These are phyloP conservation scores for Cyberlindnera lachancei DNA, from an alignment of 805 yeast genomes.

Conservation along the genomic window DNA sequence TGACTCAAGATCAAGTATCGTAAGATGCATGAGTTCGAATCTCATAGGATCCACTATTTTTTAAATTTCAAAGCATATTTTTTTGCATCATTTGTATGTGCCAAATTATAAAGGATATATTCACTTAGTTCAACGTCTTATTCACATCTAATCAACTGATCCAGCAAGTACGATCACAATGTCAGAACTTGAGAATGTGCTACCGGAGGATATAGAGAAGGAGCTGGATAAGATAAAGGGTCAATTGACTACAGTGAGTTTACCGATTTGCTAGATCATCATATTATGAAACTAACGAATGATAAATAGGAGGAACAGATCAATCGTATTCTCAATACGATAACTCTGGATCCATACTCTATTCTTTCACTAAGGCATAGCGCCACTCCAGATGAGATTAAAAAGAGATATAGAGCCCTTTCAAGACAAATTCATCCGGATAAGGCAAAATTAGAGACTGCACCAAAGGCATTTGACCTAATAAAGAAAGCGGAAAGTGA, in stretches of 20 bases:
- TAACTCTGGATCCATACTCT: slow-evolving; percentile 1
- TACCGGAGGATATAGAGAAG: background rate
- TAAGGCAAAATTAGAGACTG: slow-evolving; percentile 1
- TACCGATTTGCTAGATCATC: background rate
- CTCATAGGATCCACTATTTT: slow-evolving; percentile 18
- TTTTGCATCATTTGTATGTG: background rate
- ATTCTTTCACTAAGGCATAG: background rate
- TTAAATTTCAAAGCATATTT: no score
- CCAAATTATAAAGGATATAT: no score
- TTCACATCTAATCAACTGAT: no score
- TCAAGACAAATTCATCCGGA: slow-evolving; percentile 1
- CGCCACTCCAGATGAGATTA: slow-evolving; percentile 1
- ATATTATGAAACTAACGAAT: background rate
- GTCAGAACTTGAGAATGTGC: no score
- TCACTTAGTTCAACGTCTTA: no score
- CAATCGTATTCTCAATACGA: background rate
- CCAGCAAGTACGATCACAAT: no score
- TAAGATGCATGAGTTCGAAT: slow-evolving; percentile 20
- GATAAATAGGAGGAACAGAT: slow-evolving; percentile 1
- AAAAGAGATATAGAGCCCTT: slow-evolving; percentile 1
- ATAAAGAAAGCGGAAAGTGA: slow-evolving; percentile 1
- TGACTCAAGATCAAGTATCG: slow-evolving; percentile 20
- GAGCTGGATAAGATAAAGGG: background rate
- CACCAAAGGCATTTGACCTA: slow-evolving; percentile 2
- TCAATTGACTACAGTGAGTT: background rate